These are phyloP conservation scores for Aspergillus olivimuriae DNA, from an alignment of 495 filamentous ascomycete species.

Conservation along the genomic window DNA sequence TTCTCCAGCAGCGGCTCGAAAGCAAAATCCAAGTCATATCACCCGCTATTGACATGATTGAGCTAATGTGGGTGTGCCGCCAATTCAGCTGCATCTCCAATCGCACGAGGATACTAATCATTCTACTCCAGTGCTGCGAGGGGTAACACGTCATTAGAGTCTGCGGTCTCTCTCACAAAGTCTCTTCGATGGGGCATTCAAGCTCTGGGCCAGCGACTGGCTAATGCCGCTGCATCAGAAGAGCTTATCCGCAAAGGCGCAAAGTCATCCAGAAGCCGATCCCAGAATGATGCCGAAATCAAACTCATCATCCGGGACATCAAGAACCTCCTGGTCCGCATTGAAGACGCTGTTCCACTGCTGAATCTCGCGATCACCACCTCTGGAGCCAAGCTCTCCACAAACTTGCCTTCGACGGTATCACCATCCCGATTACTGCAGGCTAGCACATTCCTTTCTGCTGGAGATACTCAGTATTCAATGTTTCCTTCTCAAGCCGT, in stretches of 20 bases:
- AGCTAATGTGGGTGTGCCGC: conserved; percentile 62
- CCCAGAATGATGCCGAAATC: conserved; percentile 53
- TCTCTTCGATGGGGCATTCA: conserved; percentile 85
- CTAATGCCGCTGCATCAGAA: conserved; percentile 60
- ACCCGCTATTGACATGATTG: conserved; percentile 89
- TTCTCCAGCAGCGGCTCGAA: conserved; percentile 68
- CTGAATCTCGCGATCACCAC: conserved; percentile 95
- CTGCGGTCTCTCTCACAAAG: conserved; percentile 80
- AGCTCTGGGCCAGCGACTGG: conserved; percentile 69
- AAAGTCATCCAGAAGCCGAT: conserved; percentile 41
- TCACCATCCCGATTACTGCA: conserved; percentile 90
- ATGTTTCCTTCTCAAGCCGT: conserved; percentile 55
- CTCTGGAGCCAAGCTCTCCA: conserved; percentile 80
- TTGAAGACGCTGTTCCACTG: conserved; percentile 89
- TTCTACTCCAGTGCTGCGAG: conserved; percentile 60
- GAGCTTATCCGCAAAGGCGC: conserved; percentile 49
- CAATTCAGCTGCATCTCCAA: background rate
- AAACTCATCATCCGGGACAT: conserved; percentile 69
- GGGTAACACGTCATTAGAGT: conserved; percentile 92
- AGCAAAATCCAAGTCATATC: conserved; percentile 87
- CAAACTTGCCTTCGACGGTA: conserved; percentile 70
- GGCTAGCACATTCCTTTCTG: conserved; percentile 85
- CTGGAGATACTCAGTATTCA: conserved; percentile 79
- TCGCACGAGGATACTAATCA: background rate
- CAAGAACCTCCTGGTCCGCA: conserved; percentile 63